These are phyloP conservation scores for Beauveria bassiana DNA, from an alignment of 2,329 filamentous ascomycete genomes.

Conservation along the genomic window DNA sequence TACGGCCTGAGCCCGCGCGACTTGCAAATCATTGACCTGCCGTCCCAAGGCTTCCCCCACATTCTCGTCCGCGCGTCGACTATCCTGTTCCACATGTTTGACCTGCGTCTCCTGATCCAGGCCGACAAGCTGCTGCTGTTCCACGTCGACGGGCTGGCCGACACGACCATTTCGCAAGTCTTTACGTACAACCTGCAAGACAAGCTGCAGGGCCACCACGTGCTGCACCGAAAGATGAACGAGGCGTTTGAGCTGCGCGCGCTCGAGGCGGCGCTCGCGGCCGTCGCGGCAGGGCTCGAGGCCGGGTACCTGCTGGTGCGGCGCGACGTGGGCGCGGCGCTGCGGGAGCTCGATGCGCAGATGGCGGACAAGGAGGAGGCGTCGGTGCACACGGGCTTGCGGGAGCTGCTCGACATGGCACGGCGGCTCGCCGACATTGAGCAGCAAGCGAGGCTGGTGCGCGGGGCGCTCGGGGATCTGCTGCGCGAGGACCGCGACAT, in stretches of 20 bases:
- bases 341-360: conserved; percentile 8
- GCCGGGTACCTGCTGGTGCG: conserved; percentile 22
- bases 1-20: conserved; percentile 20
- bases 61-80: conserved; percentile 24
- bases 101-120: conserved; percentile 27
- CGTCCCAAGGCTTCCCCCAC: conserved; percentile 25
- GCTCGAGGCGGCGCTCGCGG: conserved; percentile 26
- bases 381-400: conserved; percentile 19
- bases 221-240: conserved; percentile 20
- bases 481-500: conserved; percentile 29
- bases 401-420: conserved; percentile 22
- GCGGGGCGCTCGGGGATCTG: conserved; percentile 24
- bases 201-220: conserved; percentile 8
- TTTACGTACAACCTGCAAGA: conserved; percentile 22
- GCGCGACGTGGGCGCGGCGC: conserved; percentile 3
- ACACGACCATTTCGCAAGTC: conserved; percentile 1
- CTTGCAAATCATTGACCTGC: conserved; percentile 25
- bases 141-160: conserved; percentile 14
- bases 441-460: conserved; percentile 25
- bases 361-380: conserved; percentile 14
- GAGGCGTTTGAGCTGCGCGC: conserved; percentile 25
- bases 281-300: conserved; percentile 25
- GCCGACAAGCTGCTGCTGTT: conserved; percentile 24
- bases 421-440: conserved; percentile 21
- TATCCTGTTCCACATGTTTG: conserved; percentile 27